Percentiles rank a stretch among this genome's conserved stretches.
Evolutionary conservation across 148 eudicot species (phyloP).

Genomic region (Rhododendron simsii): DNA sequence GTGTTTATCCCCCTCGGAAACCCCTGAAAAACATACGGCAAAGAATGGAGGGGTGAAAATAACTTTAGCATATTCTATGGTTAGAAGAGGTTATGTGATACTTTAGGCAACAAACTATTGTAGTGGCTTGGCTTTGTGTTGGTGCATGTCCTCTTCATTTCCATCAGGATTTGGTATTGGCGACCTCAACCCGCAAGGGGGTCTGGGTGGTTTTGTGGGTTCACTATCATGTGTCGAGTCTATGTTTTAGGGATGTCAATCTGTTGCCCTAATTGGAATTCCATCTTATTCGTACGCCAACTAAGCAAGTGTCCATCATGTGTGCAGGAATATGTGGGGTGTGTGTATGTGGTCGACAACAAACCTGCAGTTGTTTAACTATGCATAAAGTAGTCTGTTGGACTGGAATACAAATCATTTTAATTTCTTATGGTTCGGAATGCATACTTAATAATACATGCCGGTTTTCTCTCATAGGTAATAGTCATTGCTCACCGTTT

Average conservation of each 20-base stretch:
- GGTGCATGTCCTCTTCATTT: background rate
- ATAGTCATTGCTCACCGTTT: constrained; percentile 84
- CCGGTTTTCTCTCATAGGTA: constrained; percentile 42
- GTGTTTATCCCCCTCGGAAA: background rate
- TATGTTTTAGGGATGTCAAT: background rate
- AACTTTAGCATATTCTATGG: background rate
- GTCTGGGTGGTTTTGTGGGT: background rate
- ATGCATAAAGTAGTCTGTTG: background rate
- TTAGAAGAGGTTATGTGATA: background rate
- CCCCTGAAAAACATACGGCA: background rate
- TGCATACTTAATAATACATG: background rate
- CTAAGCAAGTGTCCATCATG: no score
- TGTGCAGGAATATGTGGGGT: background rate
- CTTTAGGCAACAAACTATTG: background rate
- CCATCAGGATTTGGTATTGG: background rate
- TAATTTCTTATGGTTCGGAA: background rate
- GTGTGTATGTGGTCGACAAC: background rate
- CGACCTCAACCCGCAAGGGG: background rate
- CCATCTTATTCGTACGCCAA: background rate
- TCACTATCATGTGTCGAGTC: background rate
- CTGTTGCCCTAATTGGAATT: background rate
- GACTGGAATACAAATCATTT: background rate
- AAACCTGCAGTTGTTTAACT: background rate
- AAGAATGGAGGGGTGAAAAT: background rate
- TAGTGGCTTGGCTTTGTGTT: background rate